Evolutionary conservation across 1,284 basidiomycete genomes (phyloP).

Genomic region (Porodaedalea pini): DNA sequence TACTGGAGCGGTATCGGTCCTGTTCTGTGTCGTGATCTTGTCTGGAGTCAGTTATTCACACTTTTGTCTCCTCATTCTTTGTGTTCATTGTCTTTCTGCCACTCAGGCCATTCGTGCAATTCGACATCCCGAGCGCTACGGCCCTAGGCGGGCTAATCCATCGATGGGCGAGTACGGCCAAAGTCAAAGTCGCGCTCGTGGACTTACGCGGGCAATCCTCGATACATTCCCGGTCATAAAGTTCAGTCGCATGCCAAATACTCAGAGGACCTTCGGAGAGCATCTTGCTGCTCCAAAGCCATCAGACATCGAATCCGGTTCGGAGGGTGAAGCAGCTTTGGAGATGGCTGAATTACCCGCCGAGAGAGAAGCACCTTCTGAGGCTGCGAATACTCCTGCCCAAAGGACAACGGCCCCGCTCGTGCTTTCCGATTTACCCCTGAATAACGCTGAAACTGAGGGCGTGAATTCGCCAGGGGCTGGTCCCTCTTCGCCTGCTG

Average conservation of each 20-base stretch:
- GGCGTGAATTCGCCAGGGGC: slow-evolving; percentile 14
- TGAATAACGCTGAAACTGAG: slow-evolving; percentile 6
- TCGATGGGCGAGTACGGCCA: slow-evolving; percentile 37
- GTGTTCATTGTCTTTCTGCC: slow-evolving; percentile 15
- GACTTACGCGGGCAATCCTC: slow-evolving; percentile 84
- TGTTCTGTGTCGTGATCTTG: slow-evolving; percentile 78
- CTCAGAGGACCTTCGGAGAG: slow-evolving; percentile 7
- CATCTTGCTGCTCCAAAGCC: slow-evolving; percentile 10
- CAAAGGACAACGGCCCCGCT: not conserved
- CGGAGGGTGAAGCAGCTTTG: not conserved
- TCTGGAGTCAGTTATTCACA: slow-evolving; percentile 59
- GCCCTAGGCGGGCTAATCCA: slow-evolving; percentile 55
- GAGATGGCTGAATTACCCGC: slow-evolving; percentile 12
- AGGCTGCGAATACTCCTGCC: not conserved
- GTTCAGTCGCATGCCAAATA: slow-evolving; percentile 47
- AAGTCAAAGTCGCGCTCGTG: slow-evolving; percentile 68
- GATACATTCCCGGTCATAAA: slow-evolving; percentile 94
- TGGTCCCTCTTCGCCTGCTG: slow-evolving; percentile 6
- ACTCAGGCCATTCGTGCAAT: slow-evolving; percentile 72
- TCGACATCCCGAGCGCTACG: slow-evolving; percentile 88
- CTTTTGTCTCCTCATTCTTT: slow-evolving; percentile 17
- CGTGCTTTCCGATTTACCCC: not conserved
- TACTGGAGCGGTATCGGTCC: slow-evolving; percentile 77
- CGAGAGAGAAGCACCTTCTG: not conserved
- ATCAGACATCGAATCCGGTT: slow-evolving; percentile 35